phyloP scores from a whole-genome alignment of 2,329 filamentous ascomycete species.

The Phialophora chinensis region DNA sequence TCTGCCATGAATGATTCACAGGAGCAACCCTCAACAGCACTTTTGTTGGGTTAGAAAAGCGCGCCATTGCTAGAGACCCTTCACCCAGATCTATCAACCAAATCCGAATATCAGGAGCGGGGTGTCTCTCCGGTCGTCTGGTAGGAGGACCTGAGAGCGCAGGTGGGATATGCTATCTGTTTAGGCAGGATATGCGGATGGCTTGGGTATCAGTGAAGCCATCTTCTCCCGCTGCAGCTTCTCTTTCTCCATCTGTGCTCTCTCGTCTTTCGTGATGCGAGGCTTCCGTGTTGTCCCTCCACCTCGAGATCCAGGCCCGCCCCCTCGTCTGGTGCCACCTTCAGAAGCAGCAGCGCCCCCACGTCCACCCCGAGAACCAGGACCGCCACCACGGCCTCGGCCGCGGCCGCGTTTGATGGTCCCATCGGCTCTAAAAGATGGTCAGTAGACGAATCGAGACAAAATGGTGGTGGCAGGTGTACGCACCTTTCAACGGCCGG shows the following conservation, averaged over 20 bases:
- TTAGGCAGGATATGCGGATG: conserved; percentile 33
- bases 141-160: not conserved
- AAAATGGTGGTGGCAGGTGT: not conserved
- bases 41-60: not conserved
- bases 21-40: not conserved
- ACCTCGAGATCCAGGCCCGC: conserved; percentile 38
- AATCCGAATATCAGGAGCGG: not conserved
- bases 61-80: not conserved
- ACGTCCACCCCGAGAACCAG: conserved; percentile 52
- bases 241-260: conserved; percentile 78
- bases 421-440: conserved; percentile 67
- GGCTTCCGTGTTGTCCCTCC: conserved; percentile 74
- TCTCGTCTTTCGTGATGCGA: conserved; percentile 83
- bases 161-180: not conserved
- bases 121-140: not conserved
- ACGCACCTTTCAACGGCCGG: conserved; percentile 66
- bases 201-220: conserved; percentile 44
- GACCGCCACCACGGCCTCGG: conserved; percentile 58
- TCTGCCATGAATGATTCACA: not conserved
- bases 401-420: conserved; percentile 63
- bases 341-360: conserved; percentile 34
- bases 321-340: conserved; percentile 34
- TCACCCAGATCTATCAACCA: not conserved
- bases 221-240: conserved; percentile 74
- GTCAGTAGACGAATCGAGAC: conserved; percentile 45